These are phyloP conservation scores for Actinomucor elegans DNA, from an alignment of 371 early-diverging fungal genomes.

Conservation along the genomic window DNA sequence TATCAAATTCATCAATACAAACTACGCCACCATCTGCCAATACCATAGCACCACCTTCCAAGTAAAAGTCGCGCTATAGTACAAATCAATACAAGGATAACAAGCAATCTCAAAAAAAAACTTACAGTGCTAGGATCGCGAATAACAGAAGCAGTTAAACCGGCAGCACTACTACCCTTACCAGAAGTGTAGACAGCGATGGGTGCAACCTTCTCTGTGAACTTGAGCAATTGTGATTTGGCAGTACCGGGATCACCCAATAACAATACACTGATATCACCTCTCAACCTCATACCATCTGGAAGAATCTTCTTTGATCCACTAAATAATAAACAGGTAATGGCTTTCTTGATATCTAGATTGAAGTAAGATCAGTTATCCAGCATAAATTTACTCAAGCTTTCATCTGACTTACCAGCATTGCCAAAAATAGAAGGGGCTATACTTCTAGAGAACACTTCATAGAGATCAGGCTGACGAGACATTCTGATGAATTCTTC, in stretches of 20 bases:
- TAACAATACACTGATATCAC: conserved; percentile 99
- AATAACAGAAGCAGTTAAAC: conserved; percentile 98
- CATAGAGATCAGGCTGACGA: conserved; percentile 86
- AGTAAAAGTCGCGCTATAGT: conserved; percentile 88
- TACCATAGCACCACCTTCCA: conserved; percentile 99
- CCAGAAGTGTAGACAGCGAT: conserved; percentile 99
- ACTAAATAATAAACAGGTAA: conserved; percentile 97
- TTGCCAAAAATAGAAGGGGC: conserved; percentile 98
- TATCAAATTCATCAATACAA: conserved; percentile 99
- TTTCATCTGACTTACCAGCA: conserved; percentile 44
- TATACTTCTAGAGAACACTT: conserved; percentile 87
- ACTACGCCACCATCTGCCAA: conserved; percentile 99
- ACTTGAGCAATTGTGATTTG: conserved; percentile 98
- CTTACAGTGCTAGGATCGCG: conserved; percentile 84
- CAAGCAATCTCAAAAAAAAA: not conserved
- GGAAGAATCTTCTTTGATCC: conserved; percentile 96
- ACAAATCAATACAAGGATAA: not conserved
- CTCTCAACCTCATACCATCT: conserved; percentile 96
- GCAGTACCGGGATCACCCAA: conserved; percentile 99
- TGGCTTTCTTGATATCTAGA: conserved; percentile 96
- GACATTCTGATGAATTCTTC: conserved; percentile 86
- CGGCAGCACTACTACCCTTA: conserved; percentile 98
- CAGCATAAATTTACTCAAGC: too few relatives aligned
- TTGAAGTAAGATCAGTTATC: conserved; percentile 10
- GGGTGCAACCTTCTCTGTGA: conserved; percentile 96